Percentiles rank a stretch among this genome's conserved stretches.
Evolutionary conservation across 2,329 filamentous ascomycete species (phyloP).

Genomic region (Xylaria sp.): DNA sequence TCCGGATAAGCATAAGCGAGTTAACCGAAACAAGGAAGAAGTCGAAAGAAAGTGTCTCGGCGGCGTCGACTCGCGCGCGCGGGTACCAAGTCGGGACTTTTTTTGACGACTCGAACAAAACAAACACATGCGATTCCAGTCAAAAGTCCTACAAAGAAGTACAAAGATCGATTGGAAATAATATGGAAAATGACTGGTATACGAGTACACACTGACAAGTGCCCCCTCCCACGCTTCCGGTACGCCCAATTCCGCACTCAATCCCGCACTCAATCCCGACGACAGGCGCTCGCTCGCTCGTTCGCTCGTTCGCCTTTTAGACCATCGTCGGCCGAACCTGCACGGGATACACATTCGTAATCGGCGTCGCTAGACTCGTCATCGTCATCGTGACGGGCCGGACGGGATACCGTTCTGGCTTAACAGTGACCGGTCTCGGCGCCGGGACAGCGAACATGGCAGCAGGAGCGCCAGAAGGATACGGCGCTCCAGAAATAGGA

Average conservation of each 20-base stretch:
- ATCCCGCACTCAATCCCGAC: neutral
- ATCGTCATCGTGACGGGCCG: slow-evolving; percentile 14
- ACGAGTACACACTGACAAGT: too few relatives aligned
- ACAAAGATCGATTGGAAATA: too few relatives aligned
- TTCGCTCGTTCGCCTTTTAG: neutral
- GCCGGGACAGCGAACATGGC: neutral
- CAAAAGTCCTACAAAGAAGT: neutral
- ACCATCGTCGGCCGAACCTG: slow-evolving; percentile 1
- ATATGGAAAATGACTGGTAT: too few relatives aligned
- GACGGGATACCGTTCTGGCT: neutral
- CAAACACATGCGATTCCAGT: neutral
- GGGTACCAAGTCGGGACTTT: too few relatives aligned
- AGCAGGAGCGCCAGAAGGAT: neutral
- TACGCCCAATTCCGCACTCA: neutral
- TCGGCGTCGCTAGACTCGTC: slow-evolving; percentile 19
- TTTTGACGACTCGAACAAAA: neutral
- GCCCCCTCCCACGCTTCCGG: neutral
- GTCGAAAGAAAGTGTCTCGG: neutral
- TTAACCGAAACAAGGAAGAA: neutral
- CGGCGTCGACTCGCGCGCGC: slow-evolving; percentile 5
- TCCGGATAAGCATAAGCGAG: neutral
- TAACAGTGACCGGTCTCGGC: neutral
- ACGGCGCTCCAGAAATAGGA: neutral
- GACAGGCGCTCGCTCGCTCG: too few relatives aligned
- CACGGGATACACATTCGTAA: slow-evolving; percentile 14